Conservation (phyloP, 768 basidiomycete species). For the Lactarius evosmus region DNA sequence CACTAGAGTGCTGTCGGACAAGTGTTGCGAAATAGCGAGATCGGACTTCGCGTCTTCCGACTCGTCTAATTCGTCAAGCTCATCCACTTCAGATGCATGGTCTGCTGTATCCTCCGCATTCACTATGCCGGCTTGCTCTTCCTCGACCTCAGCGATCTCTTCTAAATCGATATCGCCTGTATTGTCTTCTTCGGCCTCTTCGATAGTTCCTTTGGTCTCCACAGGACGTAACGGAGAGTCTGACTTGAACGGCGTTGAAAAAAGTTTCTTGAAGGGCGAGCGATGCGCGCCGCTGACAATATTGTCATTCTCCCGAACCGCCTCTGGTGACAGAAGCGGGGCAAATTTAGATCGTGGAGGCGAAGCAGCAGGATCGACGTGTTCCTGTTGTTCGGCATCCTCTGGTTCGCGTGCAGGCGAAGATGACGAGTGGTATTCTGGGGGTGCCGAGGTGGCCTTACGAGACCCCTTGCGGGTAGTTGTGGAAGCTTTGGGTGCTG, state of each 20-base stretch:
- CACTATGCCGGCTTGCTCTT: slow-evolving; percentile 18
- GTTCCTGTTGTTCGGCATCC: slow-evolving; percentile 4
- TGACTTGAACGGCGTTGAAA: slow-evolving; percentile 15
- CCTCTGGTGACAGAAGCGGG: slow-evolving; percentile 46
- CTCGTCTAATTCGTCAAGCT: slow-evolving; percentile 27
- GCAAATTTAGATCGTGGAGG: slow-evolving; percentile 57
- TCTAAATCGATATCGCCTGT: slow-evolving; percentile 23
- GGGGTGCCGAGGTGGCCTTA: slow-evolving; percentile 71
- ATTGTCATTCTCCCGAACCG: slow-evolving; percentile 34
- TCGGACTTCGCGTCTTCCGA: slow-evolving; percentile 24
- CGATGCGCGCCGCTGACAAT: slow-evolving; percentile 16
- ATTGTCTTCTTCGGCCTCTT: slow-evolving; percentile 28
- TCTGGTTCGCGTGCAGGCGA: slow-evolving; percentile 21
- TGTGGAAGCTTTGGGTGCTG: slow-evolving; percentile 40
- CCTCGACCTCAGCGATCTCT: slow-evolving; percentile 8
- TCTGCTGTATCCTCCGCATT: slow-evolving; percentile 12
- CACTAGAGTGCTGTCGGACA: slow-evolving; percentile 38
- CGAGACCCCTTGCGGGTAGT: slow-evolving; percentile 49
- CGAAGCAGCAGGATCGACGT: slow-evolving; percentile 29
- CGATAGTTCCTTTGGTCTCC: slow-evolving; percentile 22
- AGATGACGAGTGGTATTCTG: slow-evolving; percentile 41
- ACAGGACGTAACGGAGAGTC: slow-evolving; percentile 13
- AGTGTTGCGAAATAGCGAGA: slow-evolving; percentile 38
- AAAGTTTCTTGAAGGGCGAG: slow-evolving; percentile 22
- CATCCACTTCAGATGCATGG: slow-evolving; percentile 11